Percentiles rank a stretch among this genome's conserved stretches.
Evolutionary conservation across 1,284 basidiomycete genomes (phyloP).

Genomic region (Cutaneotrichosporon sp.): DNA sequence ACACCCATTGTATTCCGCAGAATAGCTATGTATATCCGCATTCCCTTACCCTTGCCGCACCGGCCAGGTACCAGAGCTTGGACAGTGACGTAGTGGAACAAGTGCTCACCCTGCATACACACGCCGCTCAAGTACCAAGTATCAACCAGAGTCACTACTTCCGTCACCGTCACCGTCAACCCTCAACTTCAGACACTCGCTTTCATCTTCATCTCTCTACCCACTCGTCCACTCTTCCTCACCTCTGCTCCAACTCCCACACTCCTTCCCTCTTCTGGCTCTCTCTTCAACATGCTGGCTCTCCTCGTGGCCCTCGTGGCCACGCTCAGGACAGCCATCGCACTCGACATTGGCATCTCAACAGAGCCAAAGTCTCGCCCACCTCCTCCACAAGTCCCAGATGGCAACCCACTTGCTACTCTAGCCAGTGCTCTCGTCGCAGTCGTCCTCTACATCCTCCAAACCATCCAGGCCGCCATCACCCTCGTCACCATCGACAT

Average conservation of each 20-base stretch:
- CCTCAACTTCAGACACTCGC: too few species aligned
- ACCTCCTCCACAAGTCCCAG: conserved; percentile 9
- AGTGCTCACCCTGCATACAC: too few species aligned
- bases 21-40: too few species aligned
- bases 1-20: too few species aligned
- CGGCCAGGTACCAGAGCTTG: too few species aligned
- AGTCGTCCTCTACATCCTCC: conserved; percentile 77
- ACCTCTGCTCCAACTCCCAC: background rate
- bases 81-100: too few species aligned
- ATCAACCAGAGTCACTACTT: too few species aligned
- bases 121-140: too few species aligned
- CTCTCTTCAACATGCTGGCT: background rate
- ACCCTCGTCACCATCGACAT: conserved; percentile 77
- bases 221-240: too few species aligned
- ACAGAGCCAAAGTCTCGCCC: conserved; percentile 9
- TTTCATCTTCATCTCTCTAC: too few species aligned
- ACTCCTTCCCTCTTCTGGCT: background rate
- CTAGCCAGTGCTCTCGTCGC: conserved; percentile 80
- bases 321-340: background rate
- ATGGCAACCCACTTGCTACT: conserved; percentile 64
- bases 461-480: conserved; percentile 69
- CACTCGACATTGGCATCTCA: background rate
- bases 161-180: too few species aligned
- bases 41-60: too few species aligned
- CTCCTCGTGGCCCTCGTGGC: background rate